Evolutionary conservation across 2,329 filamentous ascomycete species (phyloP), one percentile per base, ranked within the genome.

Genomic region (Hypoxylon sp.): DNA sequence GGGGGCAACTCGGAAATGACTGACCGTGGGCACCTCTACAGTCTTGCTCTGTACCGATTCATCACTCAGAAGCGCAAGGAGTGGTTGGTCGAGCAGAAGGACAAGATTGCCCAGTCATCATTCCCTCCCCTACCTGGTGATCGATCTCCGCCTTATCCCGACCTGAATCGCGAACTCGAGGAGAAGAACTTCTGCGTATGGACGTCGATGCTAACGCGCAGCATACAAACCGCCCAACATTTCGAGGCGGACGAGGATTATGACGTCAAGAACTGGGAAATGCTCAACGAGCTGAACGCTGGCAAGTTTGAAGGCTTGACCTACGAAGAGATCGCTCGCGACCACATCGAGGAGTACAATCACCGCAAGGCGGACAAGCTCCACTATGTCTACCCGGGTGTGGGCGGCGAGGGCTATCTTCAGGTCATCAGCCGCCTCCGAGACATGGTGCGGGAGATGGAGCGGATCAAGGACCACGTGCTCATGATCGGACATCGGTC

Each of bases 131-230:
- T 88, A 37, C 89, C 93, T 0, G 95, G 95, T 54, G 94, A 97
- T 75, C 90, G 90, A 64, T 98, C 95, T 0, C 95, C 95, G 3
- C 95, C 95, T 0, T 98, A 99, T 70, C 95, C 95, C 0, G 91
- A 97, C 71, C 88, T 88, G 66, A 83, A 86, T 60, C 82, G 82
- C 46, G 87, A 88, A 45, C 78, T 87, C 24, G 85, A 89, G 24
- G 84, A 90, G 69, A 96, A 97, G 79, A 92, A 92, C 72, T 98
- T 97, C 72, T 99, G 95, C 74, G 91, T 99, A 13, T 99, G 95
- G 95, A 97, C 94, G 0, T 96, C 91, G 2, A 98, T 98, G 94
- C 84, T 99, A 62, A 89, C 90, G 72, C 90, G 95, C 63, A 92
- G 91, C 58, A 88, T 95, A 47, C 87, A 97, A 71, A 96, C 93